Conservation (phyloP, 768 basidiomycete genomes). For the Termitomyces heimii region DNA sequence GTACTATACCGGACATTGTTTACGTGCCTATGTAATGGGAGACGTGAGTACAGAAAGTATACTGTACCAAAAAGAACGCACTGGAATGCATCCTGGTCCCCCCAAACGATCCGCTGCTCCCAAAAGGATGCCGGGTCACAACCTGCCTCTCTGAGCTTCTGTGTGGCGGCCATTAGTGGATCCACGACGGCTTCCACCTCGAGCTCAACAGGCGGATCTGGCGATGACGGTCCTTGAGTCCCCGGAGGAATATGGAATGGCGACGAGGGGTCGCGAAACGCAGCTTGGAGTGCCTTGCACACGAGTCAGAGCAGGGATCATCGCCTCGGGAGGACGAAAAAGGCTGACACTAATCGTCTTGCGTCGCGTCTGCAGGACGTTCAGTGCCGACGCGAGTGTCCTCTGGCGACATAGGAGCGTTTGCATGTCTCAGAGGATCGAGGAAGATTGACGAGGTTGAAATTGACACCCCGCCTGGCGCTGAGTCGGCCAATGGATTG, state of each 20-base stretch:
- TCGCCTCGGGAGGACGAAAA: background rate
- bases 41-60: background rate
- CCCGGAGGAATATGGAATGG: slow-evolving; percentile 64
- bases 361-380: background rate
- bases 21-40: slow-evolving; percentile 52
- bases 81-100: slow-evolving; percentile 77
- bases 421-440: background rate
- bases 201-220: slow-evolving; percentile 37
- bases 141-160: slow-evolving; percentile 36
- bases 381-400: background rate
- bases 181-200: slow-evolving; percentile 8
- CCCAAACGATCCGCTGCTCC: slow-evolving; percentile 77
- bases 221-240: slow-evolving; percentile 50
- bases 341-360: slow-evolving; percentile 8
- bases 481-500: background rate
- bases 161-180: slow-evolving; percentile 33
- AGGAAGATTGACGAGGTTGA: background rate
- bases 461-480: background rate
- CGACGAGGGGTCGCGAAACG: slow-evolving; percentile 57
- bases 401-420: background rate
- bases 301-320: background rate
- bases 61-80: slow-evolving; percentile 25
- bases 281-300: slow-evolving; percentile 50
- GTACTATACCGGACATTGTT: slow-evolving; percentile 73
- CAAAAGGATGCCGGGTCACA: slow-evolving; percentile 66